Evolutionary conservation across 2,329 filamentous ascomycete genomes (phyloP).

Genomic region (Exophiala sideris): DNA sequence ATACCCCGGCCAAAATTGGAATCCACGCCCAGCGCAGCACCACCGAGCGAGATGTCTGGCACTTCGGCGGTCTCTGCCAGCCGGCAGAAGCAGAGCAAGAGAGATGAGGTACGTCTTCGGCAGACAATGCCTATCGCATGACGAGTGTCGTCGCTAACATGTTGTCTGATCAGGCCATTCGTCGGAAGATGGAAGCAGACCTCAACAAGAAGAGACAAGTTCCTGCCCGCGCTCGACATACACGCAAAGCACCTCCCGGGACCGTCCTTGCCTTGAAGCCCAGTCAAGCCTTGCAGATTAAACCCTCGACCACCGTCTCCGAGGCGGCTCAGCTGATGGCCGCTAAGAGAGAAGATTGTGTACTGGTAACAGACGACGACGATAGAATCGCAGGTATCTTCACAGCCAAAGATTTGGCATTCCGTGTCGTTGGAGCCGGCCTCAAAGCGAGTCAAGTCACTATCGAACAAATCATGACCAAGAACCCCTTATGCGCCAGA

Average conservation of each 20-base stretch:
- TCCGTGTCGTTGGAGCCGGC: slow-evolving; percentile 88
- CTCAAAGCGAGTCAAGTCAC: slow-evolving; percentile 85
- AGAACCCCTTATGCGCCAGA: slow-evolving; percentile 94
- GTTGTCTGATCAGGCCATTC: slow-evolving; percentile 68
- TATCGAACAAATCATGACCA: slow-evolving; percentile 99
- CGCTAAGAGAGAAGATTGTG: slow-evolving; percentile 96
- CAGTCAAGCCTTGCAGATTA: slow-evolving; percentile 94
- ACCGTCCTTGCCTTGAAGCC: slow-evolving; percentile 94
- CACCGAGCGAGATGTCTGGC: slow-evolving; percentile 51
- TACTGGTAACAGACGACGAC: slow-evolving; percentile 95
- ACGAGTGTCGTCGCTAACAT: not conserved
- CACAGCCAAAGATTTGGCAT: slow-evolving; percentile 96
- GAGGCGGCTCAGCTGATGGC: slow-evolving; percentile 99
- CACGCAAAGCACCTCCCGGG: slow-evolving; percentile 89
- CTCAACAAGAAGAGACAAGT: slow-evolving; percentile 95
- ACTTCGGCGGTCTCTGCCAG: slow-evolving; percentile 81
- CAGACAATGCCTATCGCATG: slow-evolving; percentile 8
- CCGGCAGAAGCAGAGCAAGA: slow-evolving; percentile 92
- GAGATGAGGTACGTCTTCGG: slow-evolving; percentile 78
- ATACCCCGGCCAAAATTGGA: slow-evolving; percentile 63
- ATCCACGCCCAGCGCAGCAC: slow-evolving; percentile 34
- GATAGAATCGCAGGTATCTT: slow-evolving; percentile 98
- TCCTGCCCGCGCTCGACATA: slow-evolving; percentile 72
- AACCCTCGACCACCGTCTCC: slow-evolving; percentile 86
- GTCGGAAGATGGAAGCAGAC: slow-evolving; percentile 93